Percentiles rank a stretch among this genome's conserved stretches.
Conservation (phyloP, 192 early-diverging fungal species). For the Backusella morwellensis region DNA sequence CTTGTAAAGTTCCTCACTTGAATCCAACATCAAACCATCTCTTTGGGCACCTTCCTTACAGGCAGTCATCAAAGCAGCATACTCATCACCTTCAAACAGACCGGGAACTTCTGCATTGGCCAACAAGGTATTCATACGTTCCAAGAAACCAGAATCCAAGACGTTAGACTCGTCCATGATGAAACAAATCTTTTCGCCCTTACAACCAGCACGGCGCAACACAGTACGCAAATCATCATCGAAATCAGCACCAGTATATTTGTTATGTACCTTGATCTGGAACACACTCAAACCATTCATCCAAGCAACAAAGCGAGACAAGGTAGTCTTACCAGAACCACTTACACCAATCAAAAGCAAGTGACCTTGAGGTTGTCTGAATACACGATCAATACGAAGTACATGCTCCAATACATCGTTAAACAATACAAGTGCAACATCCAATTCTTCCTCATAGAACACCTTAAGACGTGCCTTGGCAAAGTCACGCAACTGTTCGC, state of each 20-base stretch:
- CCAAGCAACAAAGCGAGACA: constrained; percentile 99
- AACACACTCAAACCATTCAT: constrained; percentile 97
- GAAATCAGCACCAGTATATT: constrained; percentile 95
- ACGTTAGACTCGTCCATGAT: constrained; percentile 99
- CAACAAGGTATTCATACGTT: constrained; percentile 99
- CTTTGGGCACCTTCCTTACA: constrained; percentile 93
- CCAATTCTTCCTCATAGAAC: constrained; percentile 99
- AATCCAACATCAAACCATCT: constrained; percentile 93
- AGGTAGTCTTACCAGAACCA: constrained; percentile 96
- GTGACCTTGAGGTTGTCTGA: constrained; percentile 98
- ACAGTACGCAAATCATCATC: constrained; percentile 95
- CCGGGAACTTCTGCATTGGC: constrained; percentile 99
- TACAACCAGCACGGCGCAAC: constrained; percentile 88
- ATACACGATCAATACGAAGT: constrained; percentile 96
- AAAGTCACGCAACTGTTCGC: constrained; percentile 89
- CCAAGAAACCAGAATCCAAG: constrained; percentile 94
- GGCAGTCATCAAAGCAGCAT: constrained; percentile 86
- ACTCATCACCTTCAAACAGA: constrained; percentile 98
- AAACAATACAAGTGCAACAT: constrained; percentile 95
- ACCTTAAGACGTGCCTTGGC: constrained; percentile 91
- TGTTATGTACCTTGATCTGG: constrained; percentile 98
- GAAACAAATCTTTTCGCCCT: constrained; percentile 98
- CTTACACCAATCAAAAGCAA: constrained; percentile 97
- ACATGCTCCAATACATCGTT: constrained; percentile 98
- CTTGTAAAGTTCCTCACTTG: constrained; percentile 92